Base-by-base conservation (phyloP, 495 filamentous ascomycete species). In the Hypoxylon crocopeplum region DNA sequence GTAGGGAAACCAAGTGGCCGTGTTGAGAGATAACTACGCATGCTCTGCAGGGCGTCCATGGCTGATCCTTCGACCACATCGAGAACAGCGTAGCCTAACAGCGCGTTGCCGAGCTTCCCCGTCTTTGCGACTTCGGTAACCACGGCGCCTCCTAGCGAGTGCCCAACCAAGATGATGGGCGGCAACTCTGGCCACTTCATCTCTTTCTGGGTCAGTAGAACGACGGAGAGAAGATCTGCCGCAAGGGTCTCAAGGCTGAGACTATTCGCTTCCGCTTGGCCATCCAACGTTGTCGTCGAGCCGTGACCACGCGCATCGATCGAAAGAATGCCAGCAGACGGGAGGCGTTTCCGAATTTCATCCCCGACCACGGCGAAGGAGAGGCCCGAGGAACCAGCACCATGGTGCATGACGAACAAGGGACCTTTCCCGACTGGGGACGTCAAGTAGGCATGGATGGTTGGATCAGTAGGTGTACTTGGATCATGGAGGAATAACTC, bases 111-210 rank as follows among this genome's bases (percentile, higher is more conserved):
- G 16, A 96, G 72, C 47, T 76, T 73, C 5, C 84, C 85, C 10
- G 75, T 76, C 63, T 80, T 86, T 1, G 92, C 92, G 19, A 93
- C 80, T 59, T 97, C 85, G 2, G 90, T 93, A 15, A 97, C 88
- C 1, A 99, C 91, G 19, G 94, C 92, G n/a, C 95, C 94, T 24
- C 94, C 94, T 0, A 99, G 81, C 38, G 90, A 94, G 75, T 99
- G 94, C n/a, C 94, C 94, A 3, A 99, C 86, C 0, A 98, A 80
- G 15, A 97, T 73, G 10, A 94, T 72, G 36, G 88, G 84, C 2
- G 94, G 94, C 1, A 92, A 66, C 21, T 74, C 76, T 2, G 82
- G 66, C 93, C 93, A 97, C 48, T 72, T 74, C 82, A 93, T 86
- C 52, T 80, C 74, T 7, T 69, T 47, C 49, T 85, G 78, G 0